Percentiles rank a stretch among this genome's conserved stretches.
Conservation (phyloP, 2,329 filamentous ascomycete species). For the Falciphora oryzae region DNA sequence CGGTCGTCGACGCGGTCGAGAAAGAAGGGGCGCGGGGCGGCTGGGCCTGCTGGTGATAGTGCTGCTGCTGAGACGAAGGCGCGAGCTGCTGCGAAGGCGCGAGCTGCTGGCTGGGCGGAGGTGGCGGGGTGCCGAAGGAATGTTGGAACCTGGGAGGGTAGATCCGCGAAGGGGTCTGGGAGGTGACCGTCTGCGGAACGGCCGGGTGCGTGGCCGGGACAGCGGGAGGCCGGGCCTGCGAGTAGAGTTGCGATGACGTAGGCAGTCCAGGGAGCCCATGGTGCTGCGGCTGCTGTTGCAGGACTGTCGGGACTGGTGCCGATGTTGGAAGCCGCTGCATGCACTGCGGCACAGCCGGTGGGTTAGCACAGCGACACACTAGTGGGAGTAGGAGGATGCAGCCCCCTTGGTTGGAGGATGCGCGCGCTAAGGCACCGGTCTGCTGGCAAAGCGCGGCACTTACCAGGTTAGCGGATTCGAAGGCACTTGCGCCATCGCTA, state of each 20-base stretch:
- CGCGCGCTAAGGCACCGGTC: too few relatives aligned
- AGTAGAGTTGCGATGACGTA: neutral
- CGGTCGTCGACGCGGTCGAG: neutral
- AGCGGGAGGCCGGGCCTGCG: too few relatives aligned
- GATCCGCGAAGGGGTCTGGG: neutral
- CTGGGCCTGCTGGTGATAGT: neutral
- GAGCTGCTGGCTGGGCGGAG: neutral
- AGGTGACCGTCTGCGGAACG: neutral
- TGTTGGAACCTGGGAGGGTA: neutral
- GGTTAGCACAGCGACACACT: too few relatives aligned
- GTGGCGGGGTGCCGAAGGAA: neutral
- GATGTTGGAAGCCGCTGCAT: neutral
- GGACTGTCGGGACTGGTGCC: too few relatives aligned
- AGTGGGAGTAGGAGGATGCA: too few relatives aligned
- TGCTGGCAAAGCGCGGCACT: too few relatives aligned
- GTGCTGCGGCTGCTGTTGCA: neutral
- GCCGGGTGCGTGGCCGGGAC: neutral
- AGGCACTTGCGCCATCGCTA: constrained; percentile 5
- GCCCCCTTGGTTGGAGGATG: too few relatives aligned
- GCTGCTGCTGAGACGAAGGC: too few relatives aligned
- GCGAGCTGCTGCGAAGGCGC: neutral
- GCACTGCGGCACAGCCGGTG: neutral
- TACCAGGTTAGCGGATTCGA: neutral
- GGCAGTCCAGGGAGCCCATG: neutral
- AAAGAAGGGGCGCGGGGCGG: neutral